Evolutionary conservation across 2,329 filamentous ascomycete genomes (phyloP).

Genomic region (Endoconidiophora laricicola): DNA sequence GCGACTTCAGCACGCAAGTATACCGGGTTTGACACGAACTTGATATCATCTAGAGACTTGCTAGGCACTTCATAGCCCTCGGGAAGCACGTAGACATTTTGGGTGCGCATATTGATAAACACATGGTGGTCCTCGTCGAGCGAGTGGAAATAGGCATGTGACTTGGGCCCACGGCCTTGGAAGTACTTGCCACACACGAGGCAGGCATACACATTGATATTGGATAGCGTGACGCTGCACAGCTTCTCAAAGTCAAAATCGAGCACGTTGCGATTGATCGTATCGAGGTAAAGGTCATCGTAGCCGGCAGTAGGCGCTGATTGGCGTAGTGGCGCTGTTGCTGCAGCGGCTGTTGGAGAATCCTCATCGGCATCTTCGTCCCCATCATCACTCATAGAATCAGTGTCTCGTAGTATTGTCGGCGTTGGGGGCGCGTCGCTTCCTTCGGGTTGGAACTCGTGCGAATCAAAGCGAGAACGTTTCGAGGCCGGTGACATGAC

Average conservation of each 20-base stretch:
- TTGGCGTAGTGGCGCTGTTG: slow-evolving; percentile 43
- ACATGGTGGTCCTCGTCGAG: slow-evolving; percentile 93
- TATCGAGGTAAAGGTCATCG: slow-evolving; percentile 92
- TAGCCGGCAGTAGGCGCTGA: slow-evolving; percentile 72
- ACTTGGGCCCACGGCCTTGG: slow-evolving; percentile 82
- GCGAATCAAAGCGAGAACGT: slow-evolving; percentile 31
- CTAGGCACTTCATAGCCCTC: slow-evolving; percentile 95
- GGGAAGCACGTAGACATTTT: slow-evolving; percentile 79
- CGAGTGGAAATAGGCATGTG: slow-evolving; percentile 93
- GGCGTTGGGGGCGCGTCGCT: slow-evolving; percentile 7
- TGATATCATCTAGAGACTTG: slow-evolving; percentile 92
- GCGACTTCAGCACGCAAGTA: slow-evolving; percentile 69
- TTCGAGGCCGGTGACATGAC: slow-evolving; percentile 43
- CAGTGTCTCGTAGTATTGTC: slow-evolving; percentile 5
- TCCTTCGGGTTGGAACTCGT: slow-evolving; percentile 15
- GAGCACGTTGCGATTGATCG: slow-evolving; percentile 78
- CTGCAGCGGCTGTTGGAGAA: slow-evolving; percentile 18
- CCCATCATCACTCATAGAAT: slow-evolving; percentile 19
- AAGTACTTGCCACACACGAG: slow-evolving; percentile 97
- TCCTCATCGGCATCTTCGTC: slow-evolving; percentile 27
- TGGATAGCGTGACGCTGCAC: slow-evolving; percentile 86
- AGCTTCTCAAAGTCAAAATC: slow-evolving; percentile 99
- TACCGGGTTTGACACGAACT: slow-evolving; percentile 85
- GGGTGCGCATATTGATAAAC: slow-evolving; percentile 92
- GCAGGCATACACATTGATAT: slow-evolving; percentile 97